Percentiles rank a stretch among this genome's conserved stretches.
Conservation (phyloP, 768 basidiomycete species). For the Tylopilus plumbeoviolaceoides region DNA sequence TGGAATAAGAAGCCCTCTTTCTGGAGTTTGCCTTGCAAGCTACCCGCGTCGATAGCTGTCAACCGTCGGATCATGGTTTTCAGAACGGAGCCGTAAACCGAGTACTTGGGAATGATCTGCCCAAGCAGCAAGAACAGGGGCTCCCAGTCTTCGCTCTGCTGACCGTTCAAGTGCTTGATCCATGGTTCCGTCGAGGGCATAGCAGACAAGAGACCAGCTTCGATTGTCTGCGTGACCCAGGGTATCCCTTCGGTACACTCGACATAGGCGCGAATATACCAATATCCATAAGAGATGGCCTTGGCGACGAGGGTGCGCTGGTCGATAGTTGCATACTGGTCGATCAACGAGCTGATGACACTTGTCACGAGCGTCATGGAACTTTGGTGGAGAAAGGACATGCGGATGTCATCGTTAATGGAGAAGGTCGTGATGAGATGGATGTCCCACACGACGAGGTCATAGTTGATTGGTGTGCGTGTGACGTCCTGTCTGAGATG, state of each 20-base stretch:
- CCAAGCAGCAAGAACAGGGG: constrained; percentile 22
- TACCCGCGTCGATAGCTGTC: constrained; percentile 10
- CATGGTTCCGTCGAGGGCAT: constrained; percentile 26
- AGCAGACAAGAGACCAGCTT: constrained; percentile 23
- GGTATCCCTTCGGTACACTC: constrained; percentile 24
- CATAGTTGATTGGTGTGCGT: constrained; percentile 20
- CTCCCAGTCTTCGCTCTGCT: constrained; percentile 28
- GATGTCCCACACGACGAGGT: constrained; percentile 29
- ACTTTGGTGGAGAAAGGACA: constrained; percentile 19
- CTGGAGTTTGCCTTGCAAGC: constrained; percentile 13
- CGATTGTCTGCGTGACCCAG: constrained; percentile 24
- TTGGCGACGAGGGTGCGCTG: constrained; percentile 18
- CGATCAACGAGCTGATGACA: constrained; percentile 16
- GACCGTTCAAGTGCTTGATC: constrained; percentile 18
- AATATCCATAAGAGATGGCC: constrained; percentile 26
- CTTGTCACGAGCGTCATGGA: constrained; percentile 18
- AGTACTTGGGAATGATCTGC: constrained; percentile 25
- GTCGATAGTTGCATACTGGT: constrained; percentile 1
- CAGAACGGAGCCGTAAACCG: constrained; percentile 22
- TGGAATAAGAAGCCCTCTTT: constrained; percentile 13
- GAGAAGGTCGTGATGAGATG: constrained; percentile 27
- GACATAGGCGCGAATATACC: constrained; percentile 28
- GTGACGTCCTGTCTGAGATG: constrained; percentile 24
- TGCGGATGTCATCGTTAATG: constrained; percentile 21
- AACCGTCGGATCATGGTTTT: constrained; percentile 14